Evolutionary conservation across 441 rosid species (phyloP), one percentile per base, ranked within the genome.

Genomic region (Dalechampia spathulata): DNA sequence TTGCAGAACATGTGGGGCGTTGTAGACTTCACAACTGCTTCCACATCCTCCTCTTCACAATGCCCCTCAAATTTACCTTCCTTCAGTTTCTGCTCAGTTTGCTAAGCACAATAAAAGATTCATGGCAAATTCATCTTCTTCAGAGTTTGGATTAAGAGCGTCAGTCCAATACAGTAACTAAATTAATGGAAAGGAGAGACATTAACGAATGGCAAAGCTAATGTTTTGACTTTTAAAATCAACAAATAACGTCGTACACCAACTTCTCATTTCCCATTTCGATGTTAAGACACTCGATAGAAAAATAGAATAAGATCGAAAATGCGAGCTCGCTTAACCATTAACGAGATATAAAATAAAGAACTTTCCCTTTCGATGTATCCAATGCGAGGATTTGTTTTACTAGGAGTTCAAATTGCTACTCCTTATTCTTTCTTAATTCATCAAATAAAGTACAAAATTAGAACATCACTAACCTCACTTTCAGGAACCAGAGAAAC

Each of bases 1-100:
- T 92, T 92, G 68, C 97, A 92, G 73, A 92, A 92, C 97, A 92
- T 92, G 66, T 92, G 99, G 13, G 94, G 90, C 3, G 92, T 82
- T 28, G 73, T 78, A 14, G 94, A 68, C 75, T 82, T 92, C 49
- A 65, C 73, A 46, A 68, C 68, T 30, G 70, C 72, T 56, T 81
- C 94, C 32, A 61, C 58, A 57, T 89, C 87, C 32, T 86, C 95
- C 36, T 80, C 90, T 42, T 80, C 96, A 49, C 77, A 80, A 43
- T 76, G 85, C 43, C 46, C 76, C 50, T 79, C 81, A 37, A 65
- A 36, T 22, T 62, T 68, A 52, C 80, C 73, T 44, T 80, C 84
- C 52, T 63, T 82, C 77, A 78, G 51, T 67, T 64, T 83, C 63
- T 67, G 67, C 70, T 76, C 92, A 63, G 52, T 72, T 63, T 74